These are phyloP conservation scores for Paramecium primaurelia DNA, from an alignment of 73 alveolate species.

Conservation along the genomic window DNA sequence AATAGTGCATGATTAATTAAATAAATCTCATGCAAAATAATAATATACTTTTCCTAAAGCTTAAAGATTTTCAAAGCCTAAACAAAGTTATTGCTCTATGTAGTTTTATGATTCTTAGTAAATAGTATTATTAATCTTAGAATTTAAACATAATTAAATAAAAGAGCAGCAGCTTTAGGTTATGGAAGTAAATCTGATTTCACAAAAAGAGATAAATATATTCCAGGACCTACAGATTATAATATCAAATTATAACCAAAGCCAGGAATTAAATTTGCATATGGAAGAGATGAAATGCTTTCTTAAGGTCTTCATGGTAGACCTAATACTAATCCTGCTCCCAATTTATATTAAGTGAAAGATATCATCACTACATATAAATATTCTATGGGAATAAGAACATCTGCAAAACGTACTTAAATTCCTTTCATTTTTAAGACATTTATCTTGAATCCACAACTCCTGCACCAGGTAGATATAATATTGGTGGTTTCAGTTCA, in stretches of 20 bases:
- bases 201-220: not conserved
- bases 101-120: not conserved
- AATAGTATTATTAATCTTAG: not conserved
- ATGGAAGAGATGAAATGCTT: not conserved
- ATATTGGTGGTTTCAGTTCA: not conserved
- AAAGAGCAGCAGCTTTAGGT: not conserved
- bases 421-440: not conserved
- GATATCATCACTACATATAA: not conserved
- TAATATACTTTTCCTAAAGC: constrained; percentile 24
- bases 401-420: not conserved
- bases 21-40: not conserved
- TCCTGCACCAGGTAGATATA: constrained; percentile 8
- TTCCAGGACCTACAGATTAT: not conserved
- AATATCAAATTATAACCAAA: not conserved
- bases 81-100: not conserved
- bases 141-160: not conserved
- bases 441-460: not conserved
- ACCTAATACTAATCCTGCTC: not conserved
- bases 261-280: constrained; percentile 1
- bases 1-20: not conserved
- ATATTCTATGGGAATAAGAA: not conserved
- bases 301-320: not conserved
- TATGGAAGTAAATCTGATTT: not conserved
- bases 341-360: not conserved
- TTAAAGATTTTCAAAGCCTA: not conserved